Evolutionary conservation across 176 grass and related monocot genomes (phyloP), one percentile per base, ranked within the genome.

Genomic region (Oryza australiensis): DNA sequence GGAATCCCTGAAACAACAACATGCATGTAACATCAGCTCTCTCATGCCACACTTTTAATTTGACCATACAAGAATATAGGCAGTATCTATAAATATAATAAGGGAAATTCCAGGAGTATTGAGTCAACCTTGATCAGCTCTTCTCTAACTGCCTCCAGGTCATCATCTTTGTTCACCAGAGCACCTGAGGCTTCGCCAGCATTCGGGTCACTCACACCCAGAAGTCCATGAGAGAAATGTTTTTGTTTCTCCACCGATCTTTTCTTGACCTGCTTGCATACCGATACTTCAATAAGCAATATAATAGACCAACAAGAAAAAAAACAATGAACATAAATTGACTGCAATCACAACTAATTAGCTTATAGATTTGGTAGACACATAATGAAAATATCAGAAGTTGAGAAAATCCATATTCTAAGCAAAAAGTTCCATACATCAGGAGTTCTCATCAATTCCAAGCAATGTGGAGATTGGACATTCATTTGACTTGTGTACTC

Each of bases 121-220:
- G 57, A 66, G 9, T 24, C 8, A 55, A 86, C 84, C 76, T 86
- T 86, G 84, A 73, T 80, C 23, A 86, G 7, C 69, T 86, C 57
- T 3, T 86, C 60, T 41, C n/a, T 79, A 59, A 86, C 23, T 7
- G 10, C 69, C 41, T 73, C 76, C 62, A 80, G 16, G 6, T 51
- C 82, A 29, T 77, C 76, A 64, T 85, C n/a, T 48, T 13, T 15
- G 16, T 59, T 40, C 42, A 29, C 32, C 48, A 41, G 27, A 71
- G 9, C 51, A 71, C 23, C 16, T 29, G 49, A 60, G 23, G 46
- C 59, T 69, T 80, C 62, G 70, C 62, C 64, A 68, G 10, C 27
- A 27, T 29, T 22, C 3, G 37, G 70, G 38, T 45, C 70, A 9
- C 60, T 26, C 13, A 14, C 63, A 32, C 11, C 27, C 16, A 30